Conservation (phyloP, 805 yeast genomes). For the Zygoascus biomembranicola region DNA sequence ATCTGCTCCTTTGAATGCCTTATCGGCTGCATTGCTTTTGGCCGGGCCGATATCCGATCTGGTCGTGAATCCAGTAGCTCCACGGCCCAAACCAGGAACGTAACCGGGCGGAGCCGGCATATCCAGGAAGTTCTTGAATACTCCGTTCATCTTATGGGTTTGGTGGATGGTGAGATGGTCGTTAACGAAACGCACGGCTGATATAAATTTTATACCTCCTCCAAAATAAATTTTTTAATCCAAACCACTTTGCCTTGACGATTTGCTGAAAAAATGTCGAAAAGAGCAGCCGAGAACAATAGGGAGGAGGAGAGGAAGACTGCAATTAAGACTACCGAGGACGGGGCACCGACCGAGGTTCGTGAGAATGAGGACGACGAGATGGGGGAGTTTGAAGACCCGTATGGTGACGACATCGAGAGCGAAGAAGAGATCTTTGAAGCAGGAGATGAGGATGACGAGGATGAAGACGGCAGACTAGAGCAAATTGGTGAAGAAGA, state of each 20-base stretch:
- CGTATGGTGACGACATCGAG: slow-evolving; percentile 76
- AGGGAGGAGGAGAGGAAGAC: slow-evolving; percentile 21
- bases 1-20: slow-evolving; percentile 22
- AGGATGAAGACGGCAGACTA: slow-evolving; percentile 41
- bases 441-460: slow-evolving; percentile 85
- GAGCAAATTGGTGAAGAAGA: slow-evolving; percentile 22
- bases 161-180: background rate
- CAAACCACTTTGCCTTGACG: background rate
- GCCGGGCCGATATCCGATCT: slow-evolving; percentile 64
- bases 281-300: slow-evolving; percentile 39
- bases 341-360: slow-evolving; percentile 30
- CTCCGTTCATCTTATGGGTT: background rate
- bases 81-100: slow-evolving; percentile 88
- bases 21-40: slow-evolving; percentile 31
- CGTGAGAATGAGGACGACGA: slow-evolving; percentile 23
- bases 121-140: slow-evolving; percentile 47
- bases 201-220: background rate
- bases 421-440: slow-evolving; percentile 68
- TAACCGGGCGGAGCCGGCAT: slow-evolving; percentile 86
- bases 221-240: background rate
- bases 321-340: slow-evolving; percentile 30
- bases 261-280: slow-evolving; percentile 35
- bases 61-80: slow-evolving; percentile 89
- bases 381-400: slow-evolving; percentile 54
- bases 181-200: background rate